Evolutionary conservation across 2,329 filamentous ascomycete genomes (phyloP).

Genomic region (Pestalotiopsis sp.): DNA sequence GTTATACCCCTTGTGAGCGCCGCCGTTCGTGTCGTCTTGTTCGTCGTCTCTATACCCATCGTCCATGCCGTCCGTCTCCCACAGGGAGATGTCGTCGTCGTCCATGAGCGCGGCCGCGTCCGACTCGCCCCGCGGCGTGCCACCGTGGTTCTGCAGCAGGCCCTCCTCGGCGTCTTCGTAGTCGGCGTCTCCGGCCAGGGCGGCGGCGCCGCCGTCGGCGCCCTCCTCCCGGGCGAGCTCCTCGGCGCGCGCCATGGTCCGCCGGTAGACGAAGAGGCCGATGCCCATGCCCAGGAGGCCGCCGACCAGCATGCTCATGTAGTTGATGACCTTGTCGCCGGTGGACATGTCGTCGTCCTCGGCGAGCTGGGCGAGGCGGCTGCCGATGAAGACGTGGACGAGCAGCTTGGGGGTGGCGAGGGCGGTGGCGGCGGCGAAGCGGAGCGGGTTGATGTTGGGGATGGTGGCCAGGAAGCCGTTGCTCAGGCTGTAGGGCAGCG

Average conservation of each 20-base stretch:
- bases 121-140: conserved; percentile 42
- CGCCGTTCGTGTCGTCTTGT: conserved; percentile 18
- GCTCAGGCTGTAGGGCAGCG: conserved; percentile 87
- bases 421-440: conserved; percentile 81
- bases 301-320: conserved; percentile 76
- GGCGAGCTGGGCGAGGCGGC: conserved; percentile 79
- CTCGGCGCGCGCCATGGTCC: conserved; percentile 65
- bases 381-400: conserved; percentile 91
- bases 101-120: conserved; percentile 58
- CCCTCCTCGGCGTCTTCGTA: conserved; percentile 50
- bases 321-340: conserved; percentile 80
- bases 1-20: conserved; percentile 5
- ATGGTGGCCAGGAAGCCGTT: conserved; percentile 96
- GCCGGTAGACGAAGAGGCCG: conserved; percentile 82
- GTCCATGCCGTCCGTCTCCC: conserved; percentile 47
- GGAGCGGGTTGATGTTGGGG: conserved; percentile 76
- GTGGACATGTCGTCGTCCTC: conserved; percentile 84
- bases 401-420: conserved; percentile 84
- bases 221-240: conserved; percentile 55
- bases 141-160: conserved; percentile 31
- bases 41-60: conserved; percentile 24
- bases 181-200: conserved; percentile 25
- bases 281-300: conserved; percentile 72
- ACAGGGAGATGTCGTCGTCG: conserved; percentile 62
- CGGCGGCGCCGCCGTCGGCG: conserved; percentile 35